Evolutionary conservation across 768 basidiomycete genomes (phyloP), one percentile per base, ranked within the genome.

Genomic region (Boletus vinaceobasis): DNA sequence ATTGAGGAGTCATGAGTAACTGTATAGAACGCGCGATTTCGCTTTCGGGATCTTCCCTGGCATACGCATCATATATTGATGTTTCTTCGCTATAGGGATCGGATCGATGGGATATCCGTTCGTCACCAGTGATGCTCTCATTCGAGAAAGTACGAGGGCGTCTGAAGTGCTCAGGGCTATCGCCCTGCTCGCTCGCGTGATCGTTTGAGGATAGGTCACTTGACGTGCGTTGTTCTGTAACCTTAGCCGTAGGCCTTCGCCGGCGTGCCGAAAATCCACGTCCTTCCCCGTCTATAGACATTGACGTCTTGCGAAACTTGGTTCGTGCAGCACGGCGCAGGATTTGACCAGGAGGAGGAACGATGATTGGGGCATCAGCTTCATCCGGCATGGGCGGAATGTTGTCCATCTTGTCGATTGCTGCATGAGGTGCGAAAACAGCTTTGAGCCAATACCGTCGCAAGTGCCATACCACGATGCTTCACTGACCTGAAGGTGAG

Each of bases 261-360:
- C 70, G 60, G 32, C 60, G 67, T 32, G 55, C 71, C 36, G 82
- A 71, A 72, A 95, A 95, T 11, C 93, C 86, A 77, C 91, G 91
- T 2, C 90, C 90, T 33, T 82, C 85, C 11, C 88, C 89, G 70
- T 90, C 91, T 23, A 85, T 89, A 14, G 82, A 78, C 7, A 87
- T 69, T 6, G 83, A 81, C 14, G 86, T 77, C 74, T 98, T 99
- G 35, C 96, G 87, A 62, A 98, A 97, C 76, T 93, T 94, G 1
- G 97, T 99, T 14, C 96, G 85, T 5, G 93, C 93, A 10, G 93
- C 84, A 36, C 97, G 88, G 21, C 93, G 88, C 13, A 99, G 79
- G 61, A 94, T 93, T 69, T 86, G 89, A 7, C 90, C 90, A 1
- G 92, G 93, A 26, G 86, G 88, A 43, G 92, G 89, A 19, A 74